Base-by-base conservation (phyloP, 2,329 filamentous ascomycete genomes). In the Penicillium sp. region DNA sequence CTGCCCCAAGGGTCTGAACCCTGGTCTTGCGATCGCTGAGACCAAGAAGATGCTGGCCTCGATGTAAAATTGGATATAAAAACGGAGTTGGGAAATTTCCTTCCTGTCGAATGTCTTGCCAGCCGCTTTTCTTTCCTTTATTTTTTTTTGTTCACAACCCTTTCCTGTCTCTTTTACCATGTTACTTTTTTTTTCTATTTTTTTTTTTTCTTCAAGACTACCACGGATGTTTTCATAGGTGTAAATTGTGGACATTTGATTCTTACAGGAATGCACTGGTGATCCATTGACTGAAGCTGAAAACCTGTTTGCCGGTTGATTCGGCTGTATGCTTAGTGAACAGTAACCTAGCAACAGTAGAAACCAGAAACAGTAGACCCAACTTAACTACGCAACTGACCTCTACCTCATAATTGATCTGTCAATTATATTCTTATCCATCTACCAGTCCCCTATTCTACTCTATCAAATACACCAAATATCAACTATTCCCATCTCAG, bases 1-100 rank as follows among this genome's bases (percentile, higher is more conserved):
- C 49, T 99, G 94, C 78, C 94, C 94, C 71, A 99, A 99, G 90
- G 94, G 94, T 39, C 78, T 99, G 66, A 99, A 99, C 82, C 94
- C 94, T 17, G 94, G 90, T 60, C 82, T 90, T 72, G 94, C 94
- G 15, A 96, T 99, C 78, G 92, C 92, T 46, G 89, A 97, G 82
- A 96, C 97, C 76, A 97, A 97, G 89, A 97, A 97, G 89, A 84
- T 87, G 79, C 88, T 97, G 89, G 85, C 92, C 51, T 51, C 65
- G 40, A 29, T 29, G 23, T 68, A 67, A 58, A 62, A 49, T 51
- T 59, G 56, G 56, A 61, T 57, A 51, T 58, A 54, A 63, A 60
- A 63, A 59, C 49, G 61, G 61, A 63, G 61, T 63, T 59, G 60
- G n/a, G 58, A 59, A 52, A 55, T 59, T 59, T 55, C 49, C 51